A percentile compares a stretch with the other conserved stretches of the same genome.
phyloP scores from a whole-genome alignment of 257 asterid genomes.

The Verbena officinalis region DNA sequence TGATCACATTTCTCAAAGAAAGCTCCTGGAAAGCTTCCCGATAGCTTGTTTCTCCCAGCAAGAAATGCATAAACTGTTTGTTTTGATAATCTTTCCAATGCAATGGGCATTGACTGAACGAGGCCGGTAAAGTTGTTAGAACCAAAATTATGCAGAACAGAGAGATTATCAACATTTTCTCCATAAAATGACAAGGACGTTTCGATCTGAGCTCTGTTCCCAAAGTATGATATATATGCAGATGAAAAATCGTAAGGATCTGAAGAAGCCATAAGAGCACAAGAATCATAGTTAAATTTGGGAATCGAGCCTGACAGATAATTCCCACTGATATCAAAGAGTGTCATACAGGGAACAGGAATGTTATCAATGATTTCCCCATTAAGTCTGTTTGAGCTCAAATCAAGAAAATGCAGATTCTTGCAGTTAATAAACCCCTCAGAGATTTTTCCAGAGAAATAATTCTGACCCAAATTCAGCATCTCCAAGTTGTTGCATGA shows the following conservation, averaged over 20 bases:
- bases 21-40: conserved; percentile 61
- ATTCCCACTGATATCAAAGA: conserved; percentile 81
- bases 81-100: conserved; percentile 52
- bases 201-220: conserved; percentile 44
- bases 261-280: conserved; percentile 40
- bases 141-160: conserved; percentile 75
- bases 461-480: conserved; percentile 75
- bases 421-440: conserved; percentile 63
- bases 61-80: conserved; percentile 71
- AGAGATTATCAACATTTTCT: conserved; percentile 35
- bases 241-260: conserved; percentile 48
- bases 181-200: conserved; percentile 41
- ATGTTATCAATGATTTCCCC: conserved; percentile 66
- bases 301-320: conserved; percentile 77
- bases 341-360: conserved; percentile 86
- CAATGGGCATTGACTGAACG: conserved; percentile 60
- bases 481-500: conserved; percentile 70
- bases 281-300: conserved; percentile 43
- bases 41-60: conserved; percentile 72
- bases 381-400: conserved; percentile 67
- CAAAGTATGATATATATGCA: conserved; percentile 56
- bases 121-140: conserved; percentile 68
- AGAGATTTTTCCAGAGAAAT: conserved; percentile 52
- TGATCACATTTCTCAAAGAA: conserved; percentile 66
- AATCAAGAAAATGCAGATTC: conserved; percentile 74